phyloP scores from a whole-genome alignment of 257 asterid genomes.

The Jacaranda copaia region DNA sequence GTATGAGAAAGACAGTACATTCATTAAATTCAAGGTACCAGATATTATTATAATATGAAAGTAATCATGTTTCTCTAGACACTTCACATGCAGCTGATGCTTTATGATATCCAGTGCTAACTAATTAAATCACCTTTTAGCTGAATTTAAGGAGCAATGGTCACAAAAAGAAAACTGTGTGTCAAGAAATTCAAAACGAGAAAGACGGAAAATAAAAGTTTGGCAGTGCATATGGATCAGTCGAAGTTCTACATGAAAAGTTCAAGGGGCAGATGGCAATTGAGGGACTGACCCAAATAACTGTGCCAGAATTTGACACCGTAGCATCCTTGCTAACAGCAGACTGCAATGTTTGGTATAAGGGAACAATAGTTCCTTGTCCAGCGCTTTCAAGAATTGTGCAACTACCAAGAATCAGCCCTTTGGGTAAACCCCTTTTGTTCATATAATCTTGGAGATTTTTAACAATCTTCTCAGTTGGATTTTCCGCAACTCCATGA shows the following conservation, averaged over 20 bases:
- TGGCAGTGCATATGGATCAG: background rate
- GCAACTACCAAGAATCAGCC: constrained; percentile 88
- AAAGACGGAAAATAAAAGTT: background rate
- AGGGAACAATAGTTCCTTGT: constrained; percentile 79
- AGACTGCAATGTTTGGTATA: constrained; percentile 85
- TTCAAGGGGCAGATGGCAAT: background rate
- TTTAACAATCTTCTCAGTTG: constrained; percentile 85
- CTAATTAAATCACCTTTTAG: background rate
- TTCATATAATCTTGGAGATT: constrained; percentile 79
- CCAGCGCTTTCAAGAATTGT: constrained; percentile 95
- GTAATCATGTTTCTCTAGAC: background rate
- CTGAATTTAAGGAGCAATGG: too few species aligned
- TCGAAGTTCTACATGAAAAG: background rate
- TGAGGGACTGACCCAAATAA: constrained; percentile 76
- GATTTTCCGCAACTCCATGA: constrained; percentile 95
- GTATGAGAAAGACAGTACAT: constrained; percentile 32
- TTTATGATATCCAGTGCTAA: background rate
- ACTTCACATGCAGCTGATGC: background rate
- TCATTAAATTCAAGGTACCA: background rate
- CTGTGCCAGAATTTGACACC: constrained; percentile 54
- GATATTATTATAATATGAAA: background rate
- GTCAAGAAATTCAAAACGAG: background rate
- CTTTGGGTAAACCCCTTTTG: constrained; percentile 78
- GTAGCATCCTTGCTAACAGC: constrained; percentile 53
- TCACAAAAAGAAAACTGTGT: background rate